Evolutionary conservation across 768 basidiomycete species (phyloP).

Genomic region (Lentinula edodes): DNA sequence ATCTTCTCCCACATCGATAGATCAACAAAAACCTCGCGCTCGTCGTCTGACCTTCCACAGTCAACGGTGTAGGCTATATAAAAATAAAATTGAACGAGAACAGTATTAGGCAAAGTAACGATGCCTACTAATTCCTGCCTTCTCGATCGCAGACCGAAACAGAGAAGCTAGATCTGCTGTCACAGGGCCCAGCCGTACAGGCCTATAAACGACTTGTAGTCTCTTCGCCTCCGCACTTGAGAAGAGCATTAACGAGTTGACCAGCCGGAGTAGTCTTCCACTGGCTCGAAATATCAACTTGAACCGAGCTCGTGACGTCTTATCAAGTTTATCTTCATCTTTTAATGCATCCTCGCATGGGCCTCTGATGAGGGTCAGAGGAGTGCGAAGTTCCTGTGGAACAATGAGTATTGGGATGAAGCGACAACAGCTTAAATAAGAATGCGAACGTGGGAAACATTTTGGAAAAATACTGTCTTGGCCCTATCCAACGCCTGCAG

Average conservation of each 20-base stretch:
- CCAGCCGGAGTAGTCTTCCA: slow-evolving; percentile 2
- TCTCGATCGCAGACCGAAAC: slow-evolving; percentile 7
- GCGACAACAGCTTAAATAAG: neutral
- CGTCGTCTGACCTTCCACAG: slow-evolving; percentile 2
- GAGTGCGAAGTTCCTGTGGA: neutral
- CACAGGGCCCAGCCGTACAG: neutral
- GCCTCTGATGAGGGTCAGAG: slow-evolving; percentile 7
- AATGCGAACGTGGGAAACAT: slow-evolving; percentile 5
- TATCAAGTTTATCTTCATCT: neutral
- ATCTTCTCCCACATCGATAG: slow-evolving; percentile 10
- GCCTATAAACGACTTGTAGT: neutral
- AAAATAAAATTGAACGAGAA: neutral
- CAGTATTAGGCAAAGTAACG: neutral
- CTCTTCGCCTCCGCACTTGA: slow-evolving; percentile 8
- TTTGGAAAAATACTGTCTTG: slow-evolving; percentile 8
- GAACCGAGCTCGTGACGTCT: neutral
- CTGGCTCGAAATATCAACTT: slow-evolving; percentile 7
- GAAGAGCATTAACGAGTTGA: slow-evolving; percentile 7
- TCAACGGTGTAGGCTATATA: slow-evolving; percentile 6
- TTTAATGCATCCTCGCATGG: slow-evolving; percentile 8
- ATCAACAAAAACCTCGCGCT: slow-evolving; percentile 5
- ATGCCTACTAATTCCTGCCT: slow-evolving; percentile 3
- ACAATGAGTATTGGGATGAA: neutral
- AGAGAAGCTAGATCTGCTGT: slow-evolving; percentile 7
- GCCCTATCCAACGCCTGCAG: slow-evolving; percentile 4